These are phyloP conservation scores for Ormosia semicastrata DNA, from an alignment of 306 rosid genomes.

Conservation along the genomic window DNA sequence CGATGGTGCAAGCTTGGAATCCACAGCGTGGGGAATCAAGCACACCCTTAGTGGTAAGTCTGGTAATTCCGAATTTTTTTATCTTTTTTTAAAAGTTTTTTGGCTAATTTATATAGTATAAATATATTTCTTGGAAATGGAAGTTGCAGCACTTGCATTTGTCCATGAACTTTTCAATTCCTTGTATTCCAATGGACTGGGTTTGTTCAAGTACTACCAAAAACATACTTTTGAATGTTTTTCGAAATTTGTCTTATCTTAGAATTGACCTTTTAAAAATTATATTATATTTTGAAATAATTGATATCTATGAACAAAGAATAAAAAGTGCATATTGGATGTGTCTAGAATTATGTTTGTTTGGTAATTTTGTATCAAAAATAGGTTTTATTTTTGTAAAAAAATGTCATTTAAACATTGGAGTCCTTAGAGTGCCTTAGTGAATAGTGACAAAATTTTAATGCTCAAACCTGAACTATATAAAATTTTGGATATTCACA, in stretches of 20 bases:
- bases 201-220: too few species aligned
- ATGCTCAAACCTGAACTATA: not conserved
- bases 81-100: not conserved
- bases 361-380: not conserved
- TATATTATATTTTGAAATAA: not conserved
- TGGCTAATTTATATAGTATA: not conserved
- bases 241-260: too few species aligned
- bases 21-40: slow-evolving; percentile 24
- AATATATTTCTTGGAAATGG: not conserved
- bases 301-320: not conserved
- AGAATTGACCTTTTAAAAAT: too few species aligned
- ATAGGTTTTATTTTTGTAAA: not conserved
- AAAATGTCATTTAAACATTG: not conserved
- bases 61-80: not conserved
- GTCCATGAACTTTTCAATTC: too few species aligned
- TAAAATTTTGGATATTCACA: not conserved
- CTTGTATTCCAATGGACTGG: too few species aligned
- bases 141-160: too few species aligned
- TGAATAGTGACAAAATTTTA: not conserved
- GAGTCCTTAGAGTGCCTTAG: not conserved
- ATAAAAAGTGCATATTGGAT: not conserved
- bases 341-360: not conserved
- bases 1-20: slow-evolving; percentile 34
- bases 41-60: slow-evolving; percentile 52
- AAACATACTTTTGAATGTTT: too few species aligned